Conservation (phyloP, 75 land plant species). For the Larix kaempferi region DNA sequence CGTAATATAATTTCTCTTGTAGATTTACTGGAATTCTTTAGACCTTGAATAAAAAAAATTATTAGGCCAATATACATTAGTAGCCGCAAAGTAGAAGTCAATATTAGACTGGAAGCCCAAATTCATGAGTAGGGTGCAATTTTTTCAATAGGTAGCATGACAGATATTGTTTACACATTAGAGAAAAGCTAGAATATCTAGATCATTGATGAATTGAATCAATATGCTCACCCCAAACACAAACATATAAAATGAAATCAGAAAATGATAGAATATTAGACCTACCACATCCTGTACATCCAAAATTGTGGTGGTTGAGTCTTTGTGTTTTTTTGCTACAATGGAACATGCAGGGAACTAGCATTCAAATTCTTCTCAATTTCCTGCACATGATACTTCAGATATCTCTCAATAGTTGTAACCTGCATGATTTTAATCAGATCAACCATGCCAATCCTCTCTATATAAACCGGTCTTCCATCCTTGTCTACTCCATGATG, state of each 20-base stretch:
- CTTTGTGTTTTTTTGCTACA: constrained; percentile 67
- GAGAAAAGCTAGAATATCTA: neutral
- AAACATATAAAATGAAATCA: neutral
- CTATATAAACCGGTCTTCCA: constrained; percentile 74
- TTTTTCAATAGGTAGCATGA: neutral
- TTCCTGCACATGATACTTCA: constrained; percentile 66
- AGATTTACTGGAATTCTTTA: constrained; percentile 52
- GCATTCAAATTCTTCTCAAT: constrained; percentile 54
- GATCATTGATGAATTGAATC: neutral
- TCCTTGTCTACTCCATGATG: constrained; percentile 84
- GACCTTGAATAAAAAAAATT: constrained; percentile 30
- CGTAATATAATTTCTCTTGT: constrained; percentile 62
- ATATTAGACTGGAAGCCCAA: neutral
- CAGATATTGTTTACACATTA: neutral
- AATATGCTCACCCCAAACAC: neutral
- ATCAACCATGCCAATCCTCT: constrained; percentile 62
- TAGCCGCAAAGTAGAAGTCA: neutral
- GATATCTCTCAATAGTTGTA: constrained; percentile 63
- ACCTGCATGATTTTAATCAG: constrained; percentile 52
- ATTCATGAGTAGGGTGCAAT: neutral
- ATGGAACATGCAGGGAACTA: constrained; percentile 72
- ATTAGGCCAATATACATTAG: neutral
- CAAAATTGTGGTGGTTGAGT: constrained; percentile 66
- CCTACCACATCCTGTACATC: constrained; percentile 78
- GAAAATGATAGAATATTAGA: neutral